These are phyloP conservation scores for Phytophthora macrochlamydospora DNA, from an alignment of 352 stramenopile species.

Conservation along the genomic window DNA sequence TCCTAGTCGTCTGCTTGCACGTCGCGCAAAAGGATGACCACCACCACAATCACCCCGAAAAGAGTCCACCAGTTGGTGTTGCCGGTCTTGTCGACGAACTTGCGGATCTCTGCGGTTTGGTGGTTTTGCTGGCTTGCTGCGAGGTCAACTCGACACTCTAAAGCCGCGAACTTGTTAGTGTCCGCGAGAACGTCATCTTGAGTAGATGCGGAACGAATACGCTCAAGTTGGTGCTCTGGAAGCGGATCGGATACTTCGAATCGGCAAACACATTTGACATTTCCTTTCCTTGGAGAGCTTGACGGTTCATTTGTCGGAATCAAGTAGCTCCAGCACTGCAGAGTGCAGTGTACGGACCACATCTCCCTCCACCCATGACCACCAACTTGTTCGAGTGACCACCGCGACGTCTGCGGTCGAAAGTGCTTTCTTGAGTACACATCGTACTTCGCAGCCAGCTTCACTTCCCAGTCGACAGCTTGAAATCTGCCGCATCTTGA, in stretches of 20 bases:
- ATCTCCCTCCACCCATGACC: conserved; percentile 16
- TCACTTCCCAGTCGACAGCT: not conserved
- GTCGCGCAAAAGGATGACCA: not conserved
- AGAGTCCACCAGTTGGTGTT: not conserved
- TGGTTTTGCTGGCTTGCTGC: not conserved
- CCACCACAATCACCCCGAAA: not conserved
- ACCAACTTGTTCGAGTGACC: conserved; percentile 16
- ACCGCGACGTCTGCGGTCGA: not conserved
- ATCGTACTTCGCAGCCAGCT: too few species aligned
- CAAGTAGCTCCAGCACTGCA: too few species aligned
- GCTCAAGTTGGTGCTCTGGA: conserved; percentile 24
- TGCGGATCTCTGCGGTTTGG: not conserved
- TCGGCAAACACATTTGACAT: conserved; percentile 10
- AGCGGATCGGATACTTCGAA: conserved; percentile 8
- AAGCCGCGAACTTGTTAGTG: too few species aligned
- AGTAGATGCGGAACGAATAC: not conserved
- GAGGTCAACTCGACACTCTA: too few species aligned
- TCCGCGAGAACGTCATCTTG: not conserved
- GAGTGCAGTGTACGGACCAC: too few species aligned
- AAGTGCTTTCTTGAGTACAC: conserved; percentile 17
- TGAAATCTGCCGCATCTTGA: conserved; percentile 22
- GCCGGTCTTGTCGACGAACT: not conserved
- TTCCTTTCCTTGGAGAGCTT: conserved; percentile 17
- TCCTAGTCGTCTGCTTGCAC: too few species aligned
- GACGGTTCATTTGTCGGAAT: conserved; percentile 8